Base-by-base conservation (phyloP, 352 stramenopile genomes). In the Phytophthora boehmeriae region DNA sequence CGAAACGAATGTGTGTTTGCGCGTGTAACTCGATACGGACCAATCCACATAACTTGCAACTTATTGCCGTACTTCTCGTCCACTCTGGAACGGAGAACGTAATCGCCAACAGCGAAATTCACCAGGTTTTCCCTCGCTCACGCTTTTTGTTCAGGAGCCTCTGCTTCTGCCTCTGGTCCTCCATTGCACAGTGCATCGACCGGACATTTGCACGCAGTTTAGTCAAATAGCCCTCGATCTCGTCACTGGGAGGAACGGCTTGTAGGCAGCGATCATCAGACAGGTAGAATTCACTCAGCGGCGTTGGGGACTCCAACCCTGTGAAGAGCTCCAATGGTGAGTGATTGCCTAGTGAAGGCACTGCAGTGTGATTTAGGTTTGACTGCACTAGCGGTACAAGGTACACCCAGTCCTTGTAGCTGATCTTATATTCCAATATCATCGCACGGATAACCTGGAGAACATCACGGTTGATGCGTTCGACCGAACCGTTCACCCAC, bases 1-100 rank as follows among this genome's bases (percentile, higher is more conserved):
- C n/a, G n/a, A n/a, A n/a, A n/a, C n/a, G n/a, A n/a, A n/a, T n/a
- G n/a, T n/a, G n/a, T n/a, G n/a, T n/a, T n/a, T n/a, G n/a, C n/a
- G n/a, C 30, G 30, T 11, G 30, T 36, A 36, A 36, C 30, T 36
- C 30, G 30, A 36, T 36, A 36, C 42, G 42, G 42, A 22, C 42
- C 17, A n/a, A n/a, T n/a, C n/a, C n/a, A n/a, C n/a, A n/a, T n/a
- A n/a, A n/a, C n/a, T n/a, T n/a, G n/a, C n/a, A 48, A 28, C 42
- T 48, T 48, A 28, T 48, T 48, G n/a, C n/a, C 17, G 8, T 48
- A 19, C n/a, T 23, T 48, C 27, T 48, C 42, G n/a, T 48, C 42
- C 25, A 48, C 42, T 8, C 42, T 8, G n/a, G 42, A 48, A 27
- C 42, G 42, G 6, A 48, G 42, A 22, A 48, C 42, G 17, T 32